Base-by-base conservation (phyloP, 2,329 filamentous ascomycete species). In the Aureobasidium sp. region DNA sequence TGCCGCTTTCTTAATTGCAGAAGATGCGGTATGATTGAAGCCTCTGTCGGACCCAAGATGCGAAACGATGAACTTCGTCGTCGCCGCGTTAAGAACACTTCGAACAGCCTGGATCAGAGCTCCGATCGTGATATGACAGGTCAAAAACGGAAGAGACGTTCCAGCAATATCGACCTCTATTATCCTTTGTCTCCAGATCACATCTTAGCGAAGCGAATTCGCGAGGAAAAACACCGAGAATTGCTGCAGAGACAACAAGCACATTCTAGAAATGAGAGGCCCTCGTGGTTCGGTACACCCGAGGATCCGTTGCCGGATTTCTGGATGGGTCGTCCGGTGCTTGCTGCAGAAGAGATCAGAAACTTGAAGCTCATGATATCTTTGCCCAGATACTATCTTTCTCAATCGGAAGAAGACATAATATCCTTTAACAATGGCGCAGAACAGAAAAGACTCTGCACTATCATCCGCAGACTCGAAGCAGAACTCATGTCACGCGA, bases 261-360 rank as follows among this genome's bases (percentile, higher is more conserved):
- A n/a, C 13, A 4, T 1, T 29, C 7, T n/a, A 6, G 8, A 14
- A 11, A 29, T 5, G 41, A 57, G n/a, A 30, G 30, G 16, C 53
- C 41, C 0, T 30, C 41, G 11, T 57, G 53, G 53, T 57, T 45
- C 10, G 41, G 53, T 5, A 47, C n/a, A 16, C 41, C 32, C 3
- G n/a, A 57, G 9, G 53, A 57, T 47, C 53, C 53, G n/a, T 32
- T 45, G 13, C 41, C 53, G n/a, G 53, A 57, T 25, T 14, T 44
- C 10, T 57, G 53, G 53, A 57, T 57, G 53, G 53, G 53, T 1
- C 53, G 53, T 36, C 53, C 53, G 5, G n/a, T 47, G 13, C 53
- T 57, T 10, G 14, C 53, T 9, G 53, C n/a, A 2, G 21, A 29
- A 11, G 42, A 47, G 7, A 57, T 57, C 8, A 4, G n/a, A 1